Percentiles rank a stretch among this genome's conserved stretches.
Conservation (phyloP, 441 rosid species). For the Erodium texanum region DNA sequence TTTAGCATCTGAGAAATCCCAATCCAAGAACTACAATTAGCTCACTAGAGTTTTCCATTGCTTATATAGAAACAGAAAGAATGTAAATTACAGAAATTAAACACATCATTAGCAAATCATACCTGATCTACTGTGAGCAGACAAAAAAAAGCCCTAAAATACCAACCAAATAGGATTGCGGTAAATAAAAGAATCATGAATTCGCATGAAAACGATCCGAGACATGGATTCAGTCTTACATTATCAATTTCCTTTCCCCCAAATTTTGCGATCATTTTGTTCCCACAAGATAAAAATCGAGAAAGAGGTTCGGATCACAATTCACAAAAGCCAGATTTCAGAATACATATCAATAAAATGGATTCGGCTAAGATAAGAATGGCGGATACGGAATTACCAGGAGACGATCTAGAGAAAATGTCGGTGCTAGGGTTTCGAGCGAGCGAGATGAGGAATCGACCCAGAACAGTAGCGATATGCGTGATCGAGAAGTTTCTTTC, state of each 20-base stretch:
- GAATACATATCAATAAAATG: not conserved
- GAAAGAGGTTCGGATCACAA: not conserved
- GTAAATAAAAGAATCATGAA: not conserved
- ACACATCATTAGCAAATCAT: not conserved
- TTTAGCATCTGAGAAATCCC: not conserved
- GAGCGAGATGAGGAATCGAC: too few relatives aligned
- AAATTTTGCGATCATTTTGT: not conserved
- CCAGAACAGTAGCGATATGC: not conserved
- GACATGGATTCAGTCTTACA: not conserved
- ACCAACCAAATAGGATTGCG: not conserved
- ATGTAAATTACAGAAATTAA: too few relatives aligned
- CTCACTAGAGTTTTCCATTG: too few relatives aligned
- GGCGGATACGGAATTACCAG: conserved; percentile 2
- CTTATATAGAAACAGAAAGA: too few relatives aligned
- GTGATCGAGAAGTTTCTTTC: conserved; percentile 1
- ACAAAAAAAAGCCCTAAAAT: not conserved
- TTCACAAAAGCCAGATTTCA: not conserved
- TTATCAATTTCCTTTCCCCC: not conserved
- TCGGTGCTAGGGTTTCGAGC: too few relatives aligned
- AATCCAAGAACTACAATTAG: too few relatives aligned
- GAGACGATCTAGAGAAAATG: not conserved
- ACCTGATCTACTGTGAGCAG: not conserved
- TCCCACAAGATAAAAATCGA: not conserved
- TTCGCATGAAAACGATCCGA: not conserved
- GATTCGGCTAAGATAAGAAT: not conserved